Conservation (phyloP, 169 alveolate genomes). For the Eimeria maxima region DNA sequence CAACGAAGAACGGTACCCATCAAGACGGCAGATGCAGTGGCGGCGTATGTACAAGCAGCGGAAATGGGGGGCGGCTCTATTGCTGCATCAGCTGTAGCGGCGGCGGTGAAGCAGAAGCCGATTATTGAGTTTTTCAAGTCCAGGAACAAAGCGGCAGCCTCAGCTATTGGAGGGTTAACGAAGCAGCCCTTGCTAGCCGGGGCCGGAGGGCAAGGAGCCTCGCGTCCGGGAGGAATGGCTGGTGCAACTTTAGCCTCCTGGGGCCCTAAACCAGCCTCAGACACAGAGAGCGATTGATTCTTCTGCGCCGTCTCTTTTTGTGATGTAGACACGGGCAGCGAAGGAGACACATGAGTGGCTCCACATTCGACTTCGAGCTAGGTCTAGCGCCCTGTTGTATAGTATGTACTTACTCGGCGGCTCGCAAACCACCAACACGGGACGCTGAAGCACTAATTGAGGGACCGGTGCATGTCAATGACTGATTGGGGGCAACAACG, state of each 20-base stretch:
- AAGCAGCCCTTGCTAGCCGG: conserved; percentile 34
- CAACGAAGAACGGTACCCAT: conserved; percentile 39
- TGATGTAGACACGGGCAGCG: conserved; percentile 32
- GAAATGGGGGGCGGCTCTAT: conserved; percentile 72
- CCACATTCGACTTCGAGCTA: conserved; percentile 43
- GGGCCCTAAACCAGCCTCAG: conserved; percentile 70
- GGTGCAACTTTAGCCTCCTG: conserved; percentile 51
- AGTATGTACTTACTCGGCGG: conserved; percentile 8
- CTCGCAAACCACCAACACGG: conserved; percentile 26
- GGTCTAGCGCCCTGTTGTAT: conserved; percentile 37
- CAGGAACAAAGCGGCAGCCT: conserved; percentile 70
- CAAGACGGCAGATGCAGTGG: conserved; percentile 67
- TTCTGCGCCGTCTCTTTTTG: background rate
- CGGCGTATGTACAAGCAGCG: conserved; percentile 58
- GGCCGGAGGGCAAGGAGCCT: conserved; percentile 43
- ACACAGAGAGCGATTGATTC: conserved; percentile 67
- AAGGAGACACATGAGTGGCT: conserved; percentile 70
- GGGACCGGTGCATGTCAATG: conserved; percentile 78
- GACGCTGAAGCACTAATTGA: conserved; percentile 52
- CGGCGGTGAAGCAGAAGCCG: conserved; percentile 75
- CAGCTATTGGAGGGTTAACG: conserved; percentile 22
- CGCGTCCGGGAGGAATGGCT: conserved; percentile 61
- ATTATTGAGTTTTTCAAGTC: conserved; percentile 77
- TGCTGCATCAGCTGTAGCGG: conserved; percentile 62
- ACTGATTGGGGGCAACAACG: conserved; percentile 47